These are phyloP conservation scores for Penicillium herquei DNA, from an alignment of 495 filamentous ascomycete species.

Conservation along the genomic window DNA sequence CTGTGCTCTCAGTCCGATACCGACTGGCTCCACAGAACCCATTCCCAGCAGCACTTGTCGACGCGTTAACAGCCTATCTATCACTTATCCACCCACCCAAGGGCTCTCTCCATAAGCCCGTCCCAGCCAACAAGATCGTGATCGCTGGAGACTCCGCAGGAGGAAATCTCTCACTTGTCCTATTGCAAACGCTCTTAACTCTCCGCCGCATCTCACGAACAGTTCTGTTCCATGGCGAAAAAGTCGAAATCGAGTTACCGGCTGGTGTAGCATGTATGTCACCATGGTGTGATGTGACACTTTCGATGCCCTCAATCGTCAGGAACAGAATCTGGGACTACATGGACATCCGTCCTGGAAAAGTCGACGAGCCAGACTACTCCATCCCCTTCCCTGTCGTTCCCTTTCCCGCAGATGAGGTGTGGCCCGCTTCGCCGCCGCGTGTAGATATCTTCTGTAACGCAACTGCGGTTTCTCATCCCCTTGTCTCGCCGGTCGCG, in stretches of 20 bases:
- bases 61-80: conserved; percentile 81
- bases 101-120: conserved; percentile 67
- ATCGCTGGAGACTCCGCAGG: conserved; percentile 88
- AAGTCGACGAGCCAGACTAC: conserved; percentile 28
- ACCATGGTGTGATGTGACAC: conserved; percentile 76
- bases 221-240: conserved; percentile 62
- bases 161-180: conserved; percentile 68
- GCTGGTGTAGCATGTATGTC: conserved; percentile 64
- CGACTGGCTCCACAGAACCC: conserved; percentile 80
- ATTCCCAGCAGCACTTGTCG: conserved; percentile 80
- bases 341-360: conserved; percentile 34
- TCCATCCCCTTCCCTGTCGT: conserved; percentile 20
- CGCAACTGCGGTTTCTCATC: conserved; percentile 63
- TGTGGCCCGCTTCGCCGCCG: conserved; percentile 74
- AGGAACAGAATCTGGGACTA: conserved; percentile 71
- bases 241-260: conserved; percentile 64
- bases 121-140: conserved; percentile 69
- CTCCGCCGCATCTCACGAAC: conserved; percentile 54
- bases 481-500: conserved; percentile 69
- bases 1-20: conserved; percentile 80
- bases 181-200: conserved; percentile 73
- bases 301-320: conserved; percentile 67
- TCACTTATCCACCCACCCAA: conserved; percentile 76
- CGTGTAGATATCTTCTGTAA: conserved; percentile 68
- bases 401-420: conserved; percentile 47